Evolutionary conservation across 2,329 filamentous ascomycete species (phyloP), one percentile per base, ranked within the genome.

Genomic region (Phyllosticta citribraziliensis): DNA sequence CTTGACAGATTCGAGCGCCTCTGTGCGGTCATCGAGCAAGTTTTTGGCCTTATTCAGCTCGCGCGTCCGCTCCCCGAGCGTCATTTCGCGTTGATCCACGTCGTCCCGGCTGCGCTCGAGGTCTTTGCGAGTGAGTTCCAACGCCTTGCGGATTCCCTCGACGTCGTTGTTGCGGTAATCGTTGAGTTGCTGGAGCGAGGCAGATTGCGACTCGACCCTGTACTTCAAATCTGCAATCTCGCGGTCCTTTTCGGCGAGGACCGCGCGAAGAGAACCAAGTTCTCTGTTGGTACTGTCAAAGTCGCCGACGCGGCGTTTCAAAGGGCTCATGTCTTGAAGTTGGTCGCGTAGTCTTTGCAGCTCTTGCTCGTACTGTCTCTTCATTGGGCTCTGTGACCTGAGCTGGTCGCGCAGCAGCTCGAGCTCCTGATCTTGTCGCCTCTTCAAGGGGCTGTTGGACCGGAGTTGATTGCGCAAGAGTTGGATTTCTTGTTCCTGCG

Each of bases 241-340:
- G 30, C 69, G 70, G 25, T 74, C 72, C 47, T 71, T 71, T 52
- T 69, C 63, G 52, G 68, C 66, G n/a, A 73, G 57, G 2, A 65
- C 67, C 24, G 66, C 66, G 14, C 68, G 72, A 11, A 74, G 56
- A 19, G 55, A 69, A 5, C 68, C 65, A 2, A 75, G 51, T 24
- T 75, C 70, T 14, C 65, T 66, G 14, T 66, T 66, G 9, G 73
- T 64, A 5, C 59, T 64, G 53, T 73, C 71, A 25, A 69, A 67
- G 58, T 74, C 72, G 2, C 70, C 70, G 22, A 68, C 70, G 17
- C 72, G 61, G 52, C 66, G 71, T 57, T 73, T 71, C 9, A 74
- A 63, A 2, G 71, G 71, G 58, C 72, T 71, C 33, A 73, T 71
- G 56, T 73, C 69, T 9, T 66, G 67, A 12, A 72, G 70, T 30